Base-by-base conservation (phyloP, 2,329 filamentous ascomycete genomes). In the Aspergillus piperis region DNA sequence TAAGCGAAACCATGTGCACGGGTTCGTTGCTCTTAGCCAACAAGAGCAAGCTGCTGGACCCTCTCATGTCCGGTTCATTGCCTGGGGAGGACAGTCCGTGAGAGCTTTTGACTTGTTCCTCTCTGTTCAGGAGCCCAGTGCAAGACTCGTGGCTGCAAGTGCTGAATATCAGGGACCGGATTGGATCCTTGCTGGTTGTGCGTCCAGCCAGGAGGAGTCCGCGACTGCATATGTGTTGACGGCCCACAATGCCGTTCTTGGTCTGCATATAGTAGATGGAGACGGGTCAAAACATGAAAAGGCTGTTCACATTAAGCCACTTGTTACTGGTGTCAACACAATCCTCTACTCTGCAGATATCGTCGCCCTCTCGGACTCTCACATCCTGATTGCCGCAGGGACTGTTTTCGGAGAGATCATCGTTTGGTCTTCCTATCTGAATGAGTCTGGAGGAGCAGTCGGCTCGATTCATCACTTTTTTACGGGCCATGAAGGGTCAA, bases 371-470 rank as follows among this genome's bases (percentile, higher is more conserved):
- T 82, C 83, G 6, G 57, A 75, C 5, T 79, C 81, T 48, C 80
- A 81, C 54, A 80, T 96, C 49, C 82, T 97, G 19, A 85, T 97
- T 54, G 91, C 92, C 6, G 90, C 90, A 3, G 95, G 95, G 1
- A 98, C 95, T 0, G 92, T 94, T 1, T 98, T 98, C 76, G 95
- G 95, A 3, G 93, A 98, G 74, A 90, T 99, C 36, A 82, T 97
- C 39, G 85, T 96, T 15, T 98, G 95, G 95, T 90, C 88, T 65
- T 92, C 86, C 67, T 77, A 79, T 50, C 67, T 83, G 21, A 48
- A 49, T 42, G 57, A 67, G 13, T 50, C 59, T 17, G 50, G 59
- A 13, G 59, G 52, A 8, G 32, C 63, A 8, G 64, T 64, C 23
- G 73, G 77, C 13, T 76, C 74, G 5, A 79, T 83, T 13, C 84